These are phyloP conservation scores for Sporothrix humicola DNA, from an alignment of 2,329 filamentous ascomycete genomes.

Conservation along the genomic window DNA sequence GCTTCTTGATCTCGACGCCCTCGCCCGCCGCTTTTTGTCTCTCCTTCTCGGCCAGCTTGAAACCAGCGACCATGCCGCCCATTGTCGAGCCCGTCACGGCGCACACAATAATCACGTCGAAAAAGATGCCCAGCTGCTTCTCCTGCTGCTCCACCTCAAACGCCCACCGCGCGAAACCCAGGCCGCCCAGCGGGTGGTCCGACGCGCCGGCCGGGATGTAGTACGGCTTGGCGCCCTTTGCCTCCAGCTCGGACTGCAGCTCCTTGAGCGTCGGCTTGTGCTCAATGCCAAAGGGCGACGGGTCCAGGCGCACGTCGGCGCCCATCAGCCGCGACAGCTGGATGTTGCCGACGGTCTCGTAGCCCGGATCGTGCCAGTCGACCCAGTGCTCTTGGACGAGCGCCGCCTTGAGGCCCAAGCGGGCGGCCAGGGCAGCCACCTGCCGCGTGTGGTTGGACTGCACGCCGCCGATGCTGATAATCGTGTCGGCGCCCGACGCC, in stretches of 20 bases:
- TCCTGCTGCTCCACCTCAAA: constrained; percentile 72
- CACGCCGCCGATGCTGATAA: constrained; percentile 70
- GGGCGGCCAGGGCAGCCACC: constrained; percentile 66
- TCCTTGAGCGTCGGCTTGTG: constrained; percentile 69
- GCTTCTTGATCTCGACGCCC: constrained; percentile 45
- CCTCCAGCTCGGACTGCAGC: constrained; percentile 48
- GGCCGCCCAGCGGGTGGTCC: constrained; percentile 71
- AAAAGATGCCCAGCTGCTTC: constrained; percentile 64
- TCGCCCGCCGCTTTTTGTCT: background rate
- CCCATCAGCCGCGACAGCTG: constrained; percentile 72
- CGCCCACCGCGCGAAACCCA: constrained; percentile 74
- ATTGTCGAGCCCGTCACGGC: constrained; percentile 74
- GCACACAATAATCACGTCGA: constrained; percentile 71
- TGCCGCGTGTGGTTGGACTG: constrained; percentile 74
- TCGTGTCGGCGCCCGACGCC: constrained; percentile 61
- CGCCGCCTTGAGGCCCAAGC: constrained; percentile 60
- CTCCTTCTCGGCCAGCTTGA: constrained; percentile 65
- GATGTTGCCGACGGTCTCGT: constrained; percentile 72
- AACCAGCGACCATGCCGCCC: constrained; percentile 74
- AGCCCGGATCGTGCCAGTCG: constrained; percentile 62
- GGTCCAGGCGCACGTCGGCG: constrained; percentile 66
- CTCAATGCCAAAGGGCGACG: constrained; percentile 68
- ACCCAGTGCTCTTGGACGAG: constrained; percentile 74
- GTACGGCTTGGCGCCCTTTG: constrained; percentile 61
- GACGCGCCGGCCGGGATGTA: constrained; percentile 75